Percentiles rank a stretch among this genome's conserved stretches.
phyloP scores from a whole-genome alignment of 495 filamentous ascomycete species.

The Friedmanniomyces simplex region DNA sequence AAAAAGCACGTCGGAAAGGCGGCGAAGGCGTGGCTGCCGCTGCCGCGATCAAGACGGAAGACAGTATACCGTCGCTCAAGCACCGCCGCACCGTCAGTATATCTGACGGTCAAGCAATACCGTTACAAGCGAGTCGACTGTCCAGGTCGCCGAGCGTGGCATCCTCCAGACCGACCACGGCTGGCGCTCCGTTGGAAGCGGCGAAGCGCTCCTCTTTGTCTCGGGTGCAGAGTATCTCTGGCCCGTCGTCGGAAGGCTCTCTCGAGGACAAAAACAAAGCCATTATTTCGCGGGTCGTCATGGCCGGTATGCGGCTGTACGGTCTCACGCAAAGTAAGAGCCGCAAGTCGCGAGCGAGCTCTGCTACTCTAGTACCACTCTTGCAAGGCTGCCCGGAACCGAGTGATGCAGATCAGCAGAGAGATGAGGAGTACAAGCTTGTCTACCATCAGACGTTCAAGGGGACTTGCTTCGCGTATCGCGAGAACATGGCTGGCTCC shows the following conservation, averaged over 20 bases:
- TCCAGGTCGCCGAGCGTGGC: slow-evolving; percentile 28
- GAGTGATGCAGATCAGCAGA: background rate
- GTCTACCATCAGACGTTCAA: slow-evolving; percentile 59
- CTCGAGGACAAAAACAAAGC: slow-evolving; percentile 39
- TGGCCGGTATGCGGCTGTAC: slow-evolving; percentile 57
- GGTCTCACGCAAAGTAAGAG: slow-evolving; percentile 44
- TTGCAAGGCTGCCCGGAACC: background rate
- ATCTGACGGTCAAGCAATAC: background rate
- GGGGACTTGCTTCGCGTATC: slow-evolving; percentile 47
- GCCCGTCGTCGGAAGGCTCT: slow-evolving; percentile 32
- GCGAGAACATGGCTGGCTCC: slow-evolving; percentile 34
- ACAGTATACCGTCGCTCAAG: slow-evolving; percentile 10
- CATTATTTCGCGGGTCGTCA: slow-evolving; percentile 35
- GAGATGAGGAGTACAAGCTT: slow-evolving; percentile 49
- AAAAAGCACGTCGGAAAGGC: slow-evolving; percentile 43
- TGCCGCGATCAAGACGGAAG: slow-evolving; percentile 28
- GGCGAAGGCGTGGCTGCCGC: slow-evolving; percentile 47
- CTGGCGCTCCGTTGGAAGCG: slow-evolving; percentile 11
- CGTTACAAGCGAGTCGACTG: slow-evolving; percentile 13
- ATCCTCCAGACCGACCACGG: slow-evolving; percentile 12
- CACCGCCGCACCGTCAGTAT: slow-evolving; percentile 11
- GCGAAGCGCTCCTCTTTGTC: slow-evolving; percentile 26
- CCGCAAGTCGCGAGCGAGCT: slow-evolving; percentile 5
- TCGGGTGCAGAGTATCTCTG: slow-evolving; percentile 30
- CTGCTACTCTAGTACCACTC: background rate